A percentile compares a stretch with the other conserved stretches of the same genome.
Conservation (phyloP, 1,139 yeast genomes). For the Suhomyces bribrorum region DNA sequence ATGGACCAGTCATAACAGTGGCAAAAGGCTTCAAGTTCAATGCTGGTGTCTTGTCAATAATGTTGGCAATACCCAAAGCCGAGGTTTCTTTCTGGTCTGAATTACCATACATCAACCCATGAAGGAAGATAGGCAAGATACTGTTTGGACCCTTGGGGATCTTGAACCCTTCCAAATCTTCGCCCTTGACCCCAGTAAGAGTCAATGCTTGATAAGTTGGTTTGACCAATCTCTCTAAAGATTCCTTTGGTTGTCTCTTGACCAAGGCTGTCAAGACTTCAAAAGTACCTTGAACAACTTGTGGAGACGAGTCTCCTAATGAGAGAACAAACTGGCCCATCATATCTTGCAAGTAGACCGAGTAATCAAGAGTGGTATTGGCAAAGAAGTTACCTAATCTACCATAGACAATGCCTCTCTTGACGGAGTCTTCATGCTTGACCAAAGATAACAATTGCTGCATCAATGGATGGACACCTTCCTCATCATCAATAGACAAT, state of each 20-base stretch:
- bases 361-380: constrained; percentile 65
- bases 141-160: constrained; percentile 88
- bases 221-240: constrained; percentile 71
- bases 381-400: constrained; percentile 75
- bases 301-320: constrained; percentile 67
- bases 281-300: constrained; percentile 70
- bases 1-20: constrained; percentile 93
- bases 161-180: constrained; percentile 73
- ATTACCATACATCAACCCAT: constrained; percentile 93
- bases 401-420: constrained; percentile 65
- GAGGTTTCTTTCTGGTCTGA: constrained; percentile 81
- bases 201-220: constrained; percentile 77
- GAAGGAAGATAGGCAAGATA: constrained; percentile 86
- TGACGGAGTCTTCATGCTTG: constrained; percentile 70
- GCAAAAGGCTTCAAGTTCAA: constrained; percentile 82
- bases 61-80: constrained; percentile 86
- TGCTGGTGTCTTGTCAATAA: constrained; percentile 85
- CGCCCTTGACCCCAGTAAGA: constrained; percentile 62
- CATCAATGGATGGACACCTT: constrained; percentile 82
- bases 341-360: constrained; percentile 75
- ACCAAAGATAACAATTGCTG: constrained; percentile 76
- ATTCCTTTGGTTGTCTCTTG: constrained; percentile 71
- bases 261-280: constrained; percentile 66
- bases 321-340: constrained; percentile 69
- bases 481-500: constrained; percentile 72